phyloP scores from a whole-genome alignment of 2,329 filamentous ascomycete genomes.

The Blastomyces gilchristii region DNA sequence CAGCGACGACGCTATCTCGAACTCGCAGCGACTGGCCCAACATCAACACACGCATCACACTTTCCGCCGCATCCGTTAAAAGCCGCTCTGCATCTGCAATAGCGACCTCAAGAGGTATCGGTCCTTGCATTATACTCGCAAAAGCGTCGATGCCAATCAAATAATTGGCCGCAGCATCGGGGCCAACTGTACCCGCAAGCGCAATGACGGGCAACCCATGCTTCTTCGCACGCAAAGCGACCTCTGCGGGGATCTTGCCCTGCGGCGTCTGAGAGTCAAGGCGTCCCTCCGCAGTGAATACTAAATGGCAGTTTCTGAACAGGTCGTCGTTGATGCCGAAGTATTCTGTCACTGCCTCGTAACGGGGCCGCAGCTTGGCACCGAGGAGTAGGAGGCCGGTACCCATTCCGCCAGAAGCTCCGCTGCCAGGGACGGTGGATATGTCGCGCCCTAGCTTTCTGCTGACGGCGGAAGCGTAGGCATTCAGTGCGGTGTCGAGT shows the following conservation, averaged over 20 bases:
- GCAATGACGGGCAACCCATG: conserved; percentile 40
- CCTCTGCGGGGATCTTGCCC: conserved; percentile 46
- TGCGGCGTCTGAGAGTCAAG: conserved; percentile 43
- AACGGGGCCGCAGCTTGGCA: conserved; percentile 38
- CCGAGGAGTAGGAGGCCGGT: conserved; percentile 43
- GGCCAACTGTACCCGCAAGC: conserved; percentile 34
- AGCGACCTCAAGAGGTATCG: conserved; percentile 22
- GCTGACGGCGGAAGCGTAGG: conserved; percentile 30
- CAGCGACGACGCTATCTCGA: background rate
- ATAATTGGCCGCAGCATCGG: conserved; percentile 27
- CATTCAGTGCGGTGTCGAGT: conserved; percentile 37
- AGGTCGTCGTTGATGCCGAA: conserved; percentile 37
- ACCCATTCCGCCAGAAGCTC: conserved; percentile 45
- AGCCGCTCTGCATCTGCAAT: conserved; percentile 21
- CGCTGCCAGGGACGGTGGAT: conserved; percentile 36
- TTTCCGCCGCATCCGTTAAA: conserved; percentile 22
- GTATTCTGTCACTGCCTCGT: conserved; percentile 43
- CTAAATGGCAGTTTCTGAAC: conserved; percentile 41
- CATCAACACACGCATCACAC: conserved; percentile 24
- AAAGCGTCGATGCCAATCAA: conserved; percentile 28
- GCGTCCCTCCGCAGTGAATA: conserved; percentile 45
- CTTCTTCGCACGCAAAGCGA: conserved; percentile 40
- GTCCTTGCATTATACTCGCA: conserved; percentile 23
- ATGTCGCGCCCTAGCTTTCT: conserved; percentile 29
- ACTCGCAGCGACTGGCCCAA: conserved; percentile 14